Evolutionary conservation across 805 yeast species (phyloP).

Genomic region (Pichia californica): DNA sequence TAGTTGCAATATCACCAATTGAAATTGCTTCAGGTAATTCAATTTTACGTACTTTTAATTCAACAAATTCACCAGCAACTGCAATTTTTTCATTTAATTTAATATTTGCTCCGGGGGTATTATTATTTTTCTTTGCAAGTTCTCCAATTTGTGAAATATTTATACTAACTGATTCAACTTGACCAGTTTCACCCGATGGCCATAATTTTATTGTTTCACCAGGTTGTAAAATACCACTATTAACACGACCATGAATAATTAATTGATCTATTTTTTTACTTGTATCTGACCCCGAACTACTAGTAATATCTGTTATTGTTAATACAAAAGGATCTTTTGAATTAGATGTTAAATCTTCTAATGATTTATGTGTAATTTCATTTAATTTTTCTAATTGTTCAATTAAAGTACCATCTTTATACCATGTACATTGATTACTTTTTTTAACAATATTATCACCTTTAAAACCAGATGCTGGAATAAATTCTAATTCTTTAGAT

Average conservation of each 20-base stretch:
- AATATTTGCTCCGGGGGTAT: conserved; percentile 5
- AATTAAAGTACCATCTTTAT: conserved; percentile 32
- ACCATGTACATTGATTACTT: conserved; percentile 26
- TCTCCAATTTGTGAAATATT: conserved; percentile 19
- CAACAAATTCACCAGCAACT: conserved; percentile 49
- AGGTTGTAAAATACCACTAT: conserved; percentile 60
- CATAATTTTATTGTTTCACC: conserved; percentile 58
- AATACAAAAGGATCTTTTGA: conserved; percentile 37
- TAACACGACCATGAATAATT: conserved; percentile 56
- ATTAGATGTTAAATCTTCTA: conserved; percentile 26
- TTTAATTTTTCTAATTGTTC: conserved; percentile 35
- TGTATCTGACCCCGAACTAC: conserved; percentile 3
- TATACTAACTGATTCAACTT: conserved; percentile 33
- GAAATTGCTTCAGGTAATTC: conserved; percentile 39
- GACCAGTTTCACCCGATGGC: conserved; percentile 43
- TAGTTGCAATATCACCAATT: conserved; percentile 61
- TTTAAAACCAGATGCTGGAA: conserved; percentile 64
- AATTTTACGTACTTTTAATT: conserved; percentile 34
- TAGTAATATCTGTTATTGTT: conserved; percentile 52
- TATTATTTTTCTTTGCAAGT: conserved; percentile 14
- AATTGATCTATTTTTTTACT: conserved; percentile 39
- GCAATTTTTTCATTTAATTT: conserved; percentile 31
- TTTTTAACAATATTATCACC: conserved; percentile 59
- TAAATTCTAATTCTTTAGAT: conserved; percentile 35
- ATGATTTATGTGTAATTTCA: conserved; percentile 11